Base-by-base conservation (phyloP, 2,329 filamentous ascomycete genomes). In the Aspergillus viridinutans region DNA sequence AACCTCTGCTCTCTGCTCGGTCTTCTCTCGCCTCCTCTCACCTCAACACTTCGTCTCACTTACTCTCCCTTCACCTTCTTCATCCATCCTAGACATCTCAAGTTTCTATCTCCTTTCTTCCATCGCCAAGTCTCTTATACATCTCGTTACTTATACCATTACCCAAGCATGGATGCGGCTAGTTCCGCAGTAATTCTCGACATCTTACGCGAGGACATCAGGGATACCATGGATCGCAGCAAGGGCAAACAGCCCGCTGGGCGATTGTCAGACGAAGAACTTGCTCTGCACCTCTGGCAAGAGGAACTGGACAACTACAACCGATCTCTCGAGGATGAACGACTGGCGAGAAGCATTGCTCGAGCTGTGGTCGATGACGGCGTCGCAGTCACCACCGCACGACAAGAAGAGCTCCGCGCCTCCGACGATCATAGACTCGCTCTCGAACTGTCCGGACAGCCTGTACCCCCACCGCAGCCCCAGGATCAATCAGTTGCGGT, bases 331-430 rank as follows among this genome's bases (percentile, higher is more conserved):
- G 32, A 50, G 5, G 55, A 54, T 10, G 50, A 52, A 3, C 52
- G 42, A 25, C 49, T 61, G 49, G 53, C 53, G 3, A 29, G 51
- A 8, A 58, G 53, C 42, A 50, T 54, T 3, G 32, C 53, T 4
- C 49, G 38, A 49, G 52, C 53, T 3, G 47, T 53, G 9, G 43
- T 25, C 5, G 38, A 59, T n/a, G 58, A 62, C 38, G 50, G 53
- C 1, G 49, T 54, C 14, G 45, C 58, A 26, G 12, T 62, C 9
- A 50, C 48, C 3, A 40, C 50, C 23, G 56, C 50, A 26, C 47
- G n/a, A 0, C 43, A 56, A 25, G 56, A 61, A 48, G 59, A 59
- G 10, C 53, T 47, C 47, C 56, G 52, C 32, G 40, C 52, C 2
- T 42, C 54, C 3, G 23, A 45, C 3, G 51, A 61, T 38, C 40